phyloP scores from a whole-genome alignment of 2,329 filamentous ascomycete species.

The Xylariaceae sp. region DNA sequence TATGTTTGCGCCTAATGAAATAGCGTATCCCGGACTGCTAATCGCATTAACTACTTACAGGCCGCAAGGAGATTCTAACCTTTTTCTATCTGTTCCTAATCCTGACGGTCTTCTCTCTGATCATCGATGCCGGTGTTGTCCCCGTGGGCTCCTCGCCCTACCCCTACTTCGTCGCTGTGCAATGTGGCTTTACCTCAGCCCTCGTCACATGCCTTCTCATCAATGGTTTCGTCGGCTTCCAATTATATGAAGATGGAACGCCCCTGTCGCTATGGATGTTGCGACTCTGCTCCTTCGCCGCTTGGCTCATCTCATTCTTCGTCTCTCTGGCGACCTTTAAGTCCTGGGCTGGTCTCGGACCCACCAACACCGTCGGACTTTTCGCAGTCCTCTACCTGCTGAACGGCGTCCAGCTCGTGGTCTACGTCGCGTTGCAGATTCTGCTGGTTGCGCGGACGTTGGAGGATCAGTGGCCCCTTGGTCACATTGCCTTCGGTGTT shows the following conservation, averaged over 20 bases:
- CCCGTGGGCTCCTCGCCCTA: conserved; percentile 75
- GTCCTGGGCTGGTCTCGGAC: conserved; percentile 77
- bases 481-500: conserved; percentile 83
- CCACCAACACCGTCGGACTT: conserved; percentile 79
- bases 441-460: conserved; percentile 84
- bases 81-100: conserved; percentile 98
- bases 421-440: conserved; percentile 85
- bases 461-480: conserved; percentile 91
- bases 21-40: conserved; percentile 1
- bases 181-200: conserved; percentile 79
- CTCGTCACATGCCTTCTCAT: conserved; percentile 85
- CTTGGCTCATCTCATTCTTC: conserved; percentile 82
- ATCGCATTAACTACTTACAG: conserved; percentile 32
- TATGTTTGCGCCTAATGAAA: background rate
- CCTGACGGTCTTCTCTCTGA: conserved; percentile 79
- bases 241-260: conserved; percentile 96
- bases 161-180: conserved; percentile 85
- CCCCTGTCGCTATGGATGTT: conserved; percentile 90
- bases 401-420: conserved; percentile 77
- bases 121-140: conserved; percentile 88
- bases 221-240: conserved; percentile 97
- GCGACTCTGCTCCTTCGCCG: conserved; percentile 67
- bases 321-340: conserved; percentile 91
- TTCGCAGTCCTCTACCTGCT: conserved; percentile 91
- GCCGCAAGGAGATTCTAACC: conserved; percentile 65